Conservation (phyloP, 2,329 filamentous ascomycete species). For the Alternaria metachromatica region DNA sequence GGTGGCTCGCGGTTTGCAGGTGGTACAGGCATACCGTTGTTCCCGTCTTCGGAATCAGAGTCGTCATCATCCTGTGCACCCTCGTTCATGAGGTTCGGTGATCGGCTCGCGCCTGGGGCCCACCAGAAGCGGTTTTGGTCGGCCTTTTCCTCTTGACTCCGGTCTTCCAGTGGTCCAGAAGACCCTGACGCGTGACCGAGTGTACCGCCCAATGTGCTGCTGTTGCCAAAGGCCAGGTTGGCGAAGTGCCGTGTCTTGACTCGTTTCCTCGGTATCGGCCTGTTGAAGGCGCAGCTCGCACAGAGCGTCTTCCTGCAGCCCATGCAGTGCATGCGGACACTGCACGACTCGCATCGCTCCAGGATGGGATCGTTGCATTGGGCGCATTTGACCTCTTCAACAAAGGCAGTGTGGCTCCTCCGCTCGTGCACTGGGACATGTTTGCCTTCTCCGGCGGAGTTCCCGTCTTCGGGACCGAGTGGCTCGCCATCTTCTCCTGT, state of each 20-base stretch:
- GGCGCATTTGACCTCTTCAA: slow-evolving; percentile 61
- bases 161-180: slow-evolving; percentile 29
- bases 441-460: slow-evolving; percentile 59
- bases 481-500: slow-evolving; percentile 63
- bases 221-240: slow-evolving; percentile 44
- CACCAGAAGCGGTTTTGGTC: slow-evolving; percentile 61
- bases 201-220: slow-evolving; percentile 31
- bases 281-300: slow-evolving; percentile 65
- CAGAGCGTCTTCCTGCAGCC: slow-evolving; percentile 67
- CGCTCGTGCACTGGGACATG: slow-evolving; percentile 61
- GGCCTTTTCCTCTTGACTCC: slow-evolving; percentile 26
- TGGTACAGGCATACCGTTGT: slow-evolving; percentile 45
- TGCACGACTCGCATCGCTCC: slow-evolving; percentile 67
- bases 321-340: slow-evolving; percentile 67
- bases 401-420: slow-evolving; percentile 60
- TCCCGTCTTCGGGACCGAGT: slow-evolving; percentile 57
- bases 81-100: slow-evolving; percentile 66
- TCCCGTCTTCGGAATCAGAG: slow-evolving; percentile 48
- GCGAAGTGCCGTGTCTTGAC: slow-evolving; percentile 49
- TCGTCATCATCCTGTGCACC: slow-evolving; percentile 48
- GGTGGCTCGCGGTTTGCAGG: slow-evolving; percentile 51
- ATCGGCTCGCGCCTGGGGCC: slow-evolving; percentile 62
- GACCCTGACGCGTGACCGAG: slow-evolving; percentile 41
- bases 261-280: slow-evolving; percentile 55
- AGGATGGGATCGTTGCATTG: slow-evolving; percentile 60